Base-by-base conservation (phyloP, 176 grass and related monocot genomes). In the Triticum timopheevii region DNA sequence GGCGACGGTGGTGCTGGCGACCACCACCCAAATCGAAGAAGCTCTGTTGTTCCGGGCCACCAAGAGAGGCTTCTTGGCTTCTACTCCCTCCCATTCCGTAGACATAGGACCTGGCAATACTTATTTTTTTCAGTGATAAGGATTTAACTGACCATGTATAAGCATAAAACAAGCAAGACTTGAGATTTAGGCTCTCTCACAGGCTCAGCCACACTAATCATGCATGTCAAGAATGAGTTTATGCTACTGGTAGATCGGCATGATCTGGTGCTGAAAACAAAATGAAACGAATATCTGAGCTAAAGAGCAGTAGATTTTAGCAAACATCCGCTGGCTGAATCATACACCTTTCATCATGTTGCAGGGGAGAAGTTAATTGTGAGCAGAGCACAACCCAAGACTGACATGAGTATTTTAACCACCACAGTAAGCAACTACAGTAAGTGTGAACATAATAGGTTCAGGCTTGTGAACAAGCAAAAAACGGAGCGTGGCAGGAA, bases 1-100 rank as follows among this genome's bases (percentile, higher is more conserved):
- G 16, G 92, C 80, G 75, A 93, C 13, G 80, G 86, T 42, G 54
- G 89, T 93, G 92, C 89, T 91, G 31, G 54, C 52, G 23, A 93
- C 89, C 33, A 93, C 89, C 75, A 84, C 80, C 63, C 65, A 39
- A 54, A 89, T 39, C 1, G 90, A 88, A 25, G 87, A 93, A 50
- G 40, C 49, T 2, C 17, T 47, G n/a, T 20, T 13, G 61, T n/a
- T 23, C 4, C 42, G 3, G 7, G 23, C 39, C 56, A 17, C 56
- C 12, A 89, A 47, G n/a, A 89, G 82, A 54, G 67, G 82, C 30
- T 74, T 31, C 25, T 80, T 49, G 30, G 42, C 44, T 19, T 89
- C 82, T 66, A 24, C 76, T 13, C 69, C 87, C 17, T 44, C 82
- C 5, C 35, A 61, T 70, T 89, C 87, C 9, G 16, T 65, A 30